Base-by-base conservation (phyloP, 768 basidiomycete genomes). In the Lactifluus volemus region DNA sequence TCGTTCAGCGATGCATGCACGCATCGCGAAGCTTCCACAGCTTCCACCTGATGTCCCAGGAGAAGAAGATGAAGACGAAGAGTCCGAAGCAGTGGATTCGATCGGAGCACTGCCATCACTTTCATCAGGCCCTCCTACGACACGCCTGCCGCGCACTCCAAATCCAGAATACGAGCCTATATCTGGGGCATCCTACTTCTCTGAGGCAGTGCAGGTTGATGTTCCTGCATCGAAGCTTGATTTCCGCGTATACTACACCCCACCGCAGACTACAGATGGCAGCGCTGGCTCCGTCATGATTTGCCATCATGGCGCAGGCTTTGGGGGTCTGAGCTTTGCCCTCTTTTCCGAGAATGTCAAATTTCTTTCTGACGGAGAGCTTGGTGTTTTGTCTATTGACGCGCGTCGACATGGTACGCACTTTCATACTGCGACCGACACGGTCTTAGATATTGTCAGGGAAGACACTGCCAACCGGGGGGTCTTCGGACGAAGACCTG, bases 231-330 rank as follows among this genome's bases (percentile, higher is more conserved):
- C 84, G 7, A 76, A 76, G 19, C 81, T 92, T 5, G 84, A 88
- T 51, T 82, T 84, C 66, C 79, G 95, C 34, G 86, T 84, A 10
- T 97, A 98, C 73, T 89, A 95, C 70, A 88, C 91, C 0, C 81
- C 88, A 1, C 84, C 93, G 1, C 77, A 77, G 51, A 71, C 74
- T 34, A 65, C 74, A 19, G 75, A 78, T 54, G 80, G 78, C 39
- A 58, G 59, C n/a, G 34, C 65, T 0, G 78, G 77, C 17, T 85
- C 88, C 0, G 83, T 96, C 3, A 81, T 98, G 70, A 80, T 98
- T 5, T 95, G 91, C 73, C 94, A 97, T 68, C 96, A 99, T 67
- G 97, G 97, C 1, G 96, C 92, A 0, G 97, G 97, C 14, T 92
- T 92, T 70, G 86, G 88, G 0, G 97, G 84, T 0, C 76, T 98